Evolutionary conservation across 345 rosid species (phyloP), one percentile per base, ranked within the genome.

Genomic region (Passiflora organensis): DNA sequence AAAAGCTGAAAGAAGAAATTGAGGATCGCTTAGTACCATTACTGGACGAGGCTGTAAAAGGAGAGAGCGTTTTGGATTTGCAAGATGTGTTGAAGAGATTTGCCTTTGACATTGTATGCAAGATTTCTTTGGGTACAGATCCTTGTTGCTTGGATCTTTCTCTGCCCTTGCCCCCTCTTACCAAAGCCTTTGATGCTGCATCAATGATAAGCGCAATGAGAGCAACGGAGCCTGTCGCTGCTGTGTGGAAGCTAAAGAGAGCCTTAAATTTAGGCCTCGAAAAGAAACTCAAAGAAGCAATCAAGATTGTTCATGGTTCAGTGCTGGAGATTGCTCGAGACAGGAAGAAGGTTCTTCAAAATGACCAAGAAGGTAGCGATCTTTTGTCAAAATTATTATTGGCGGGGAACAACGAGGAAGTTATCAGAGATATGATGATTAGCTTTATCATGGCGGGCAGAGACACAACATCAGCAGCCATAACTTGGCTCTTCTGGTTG

Each of bases 1-100:
- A 63, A 41, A 69, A 63, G 10, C 74, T 86, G 16, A 66, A 75
- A 2, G 73, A 72, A 39, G 91, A 77, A 54, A 78, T 82, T 21
- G 78, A 83, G 6, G 63, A 64, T 52, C 77, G 89, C 0, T 69
- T 89, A 12, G 6, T 82, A 12, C 87, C 91, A 5, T 1, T 83
- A 5, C 69, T 89, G 22, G 70, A 59, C 13, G 65, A 68, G n/a
- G 67, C 67, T 0, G 73, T 21, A 0, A 50, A 56, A 16, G 34
- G 2, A 1, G 23, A 32, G 32, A n/a, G 13, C 0, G 63, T 51
- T 6, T 6, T 68, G 10, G 63, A 68, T 41, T 56, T 68, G 20
- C 73, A 68, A 46, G 68, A 68, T 51, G 10, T 68, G 55, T 52
- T 68, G 53, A 68, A 47, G 52, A 62, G 73, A 52, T 68, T 68